phyloP scores from a whole-genome alignment of 1,139 yeast species.

The Yamadazyma jaroonii region DNA sequence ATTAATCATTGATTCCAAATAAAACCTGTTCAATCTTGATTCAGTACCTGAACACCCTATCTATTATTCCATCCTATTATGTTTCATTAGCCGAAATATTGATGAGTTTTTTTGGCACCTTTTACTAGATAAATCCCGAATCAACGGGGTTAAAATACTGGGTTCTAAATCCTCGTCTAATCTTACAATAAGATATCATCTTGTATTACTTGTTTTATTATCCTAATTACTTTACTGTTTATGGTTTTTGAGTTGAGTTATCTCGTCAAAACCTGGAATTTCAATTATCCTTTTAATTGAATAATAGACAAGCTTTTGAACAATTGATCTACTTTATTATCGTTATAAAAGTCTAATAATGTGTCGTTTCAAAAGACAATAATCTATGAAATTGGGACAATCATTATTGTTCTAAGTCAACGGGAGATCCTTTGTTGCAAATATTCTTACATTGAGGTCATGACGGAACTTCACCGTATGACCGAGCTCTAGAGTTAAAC shows the following conservation, averaged over 20 bases:
- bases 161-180: no score
- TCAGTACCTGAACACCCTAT: neutral
- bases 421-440: no score
- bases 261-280: neutral
- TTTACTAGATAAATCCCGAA: neutral
- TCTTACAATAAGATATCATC: neutral
- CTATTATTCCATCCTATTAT: neutral
- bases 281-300: neutral
- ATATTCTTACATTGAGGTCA: no score
- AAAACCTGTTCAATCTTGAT: no score
- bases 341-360: no score
- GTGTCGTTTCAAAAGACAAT: neutral
- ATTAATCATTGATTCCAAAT: no score
- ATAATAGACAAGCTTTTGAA: no score
- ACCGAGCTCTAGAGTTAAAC: neutral
- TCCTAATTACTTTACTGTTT: neutral
- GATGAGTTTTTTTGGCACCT: neutral
- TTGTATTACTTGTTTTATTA: neutral
- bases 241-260: neutral
- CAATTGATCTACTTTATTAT: neutral
- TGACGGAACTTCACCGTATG: no score
- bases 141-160: no score
- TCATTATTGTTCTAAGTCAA: no score
- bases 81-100: conserved; percentile 1
- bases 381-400: no score